Evolutionary conservation across 2,329 filamentous ascomycete genomes (phyloP).

Genomic region (Teratosphaeria viscida): DNA sequence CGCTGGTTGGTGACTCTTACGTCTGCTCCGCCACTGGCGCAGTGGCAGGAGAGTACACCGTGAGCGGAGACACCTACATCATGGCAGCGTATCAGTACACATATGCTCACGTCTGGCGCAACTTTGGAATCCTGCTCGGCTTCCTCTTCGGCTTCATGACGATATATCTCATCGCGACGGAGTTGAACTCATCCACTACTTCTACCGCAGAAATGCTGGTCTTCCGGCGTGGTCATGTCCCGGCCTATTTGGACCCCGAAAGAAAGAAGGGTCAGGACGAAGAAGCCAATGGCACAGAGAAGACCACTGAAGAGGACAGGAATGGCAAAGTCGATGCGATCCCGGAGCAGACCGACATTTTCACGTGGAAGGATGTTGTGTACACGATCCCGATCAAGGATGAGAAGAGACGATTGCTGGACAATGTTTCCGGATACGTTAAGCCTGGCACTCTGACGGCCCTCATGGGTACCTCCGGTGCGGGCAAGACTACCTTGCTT

Average conservation of each 20-base stretch:
- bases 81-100: slow-evolving; percentile 27
- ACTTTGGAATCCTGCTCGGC: slow-evolving; percentile 54
- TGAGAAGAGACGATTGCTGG: slow-evolving; percentile 41
- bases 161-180: slow-evolving; percentile 53
- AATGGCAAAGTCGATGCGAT: slow-evolving; percentile 28
- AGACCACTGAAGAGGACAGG: slow-evolving; percentile 15
- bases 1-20: slow-evolving; percentile 20
- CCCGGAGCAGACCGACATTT: slow-evolving; percentile 32
- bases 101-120: slow-evolving; percentile 39
- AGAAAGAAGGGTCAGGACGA: slow-evolving; percentile 26
- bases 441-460: slow-evolving; percentile 45
- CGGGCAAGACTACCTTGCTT: slow-evolving; percentile 52
- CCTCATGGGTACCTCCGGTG: slow-evolving; percentile 27
- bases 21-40: slow-evolving; percentile 32
- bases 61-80: slow-evolving; percentile 31
- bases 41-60: slow-evolving; percentile 27
- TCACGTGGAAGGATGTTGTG: slow-evolving; percentile 45
- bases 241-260: slow-evolving; percentile 26
- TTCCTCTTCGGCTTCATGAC: slow-evolving; percentile 55
- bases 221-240: slow-evolving; percentile 41
- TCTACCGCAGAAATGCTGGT: slow-evolving; percentile 61
- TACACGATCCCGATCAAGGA: slow-evolving; percentile 46
- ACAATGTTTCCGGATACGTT: slow-evolving; percentile 45
- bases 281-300: slow-evolving; percentile 23
- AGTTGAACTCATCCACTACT: slow-evolving; percentile 52